Evolutionary conservation across 768 basidiomycete genomes (phyloP).

Genomic region (Phylloporus scabripes): DNA sequence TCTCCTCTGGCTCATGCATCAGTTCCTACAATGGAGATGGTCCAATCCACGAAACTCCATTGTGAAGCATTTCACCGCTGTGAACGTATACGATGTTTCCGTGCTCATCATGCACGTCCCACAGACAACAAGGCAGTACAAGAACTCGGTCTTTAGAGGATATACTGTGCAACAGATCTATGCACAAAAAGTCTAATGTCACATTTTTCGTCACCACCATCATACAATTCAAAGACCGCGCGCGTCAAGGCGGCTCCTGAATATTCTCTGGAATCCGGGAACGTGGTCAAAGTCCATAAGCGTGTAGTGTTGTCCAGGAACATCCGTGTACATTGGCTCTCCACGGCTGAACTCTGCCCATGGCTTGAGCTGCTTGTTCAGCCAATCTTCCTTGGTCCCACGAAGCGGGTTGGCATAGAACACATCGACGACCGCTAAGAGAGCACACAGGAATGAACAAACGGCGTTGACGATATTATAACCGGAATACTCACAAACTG

Average conservation of each 20-base stretch:
- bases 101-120: too few relatives aligned
- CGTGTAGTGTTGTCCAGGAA: conserved; percentile 15
- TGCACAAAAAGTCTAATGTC: too few relatives aligned
- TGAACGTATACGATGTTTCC: too few relatives aligned
- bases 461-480: not conserved
- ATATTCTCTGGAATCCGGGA: conserved; percentile 23
- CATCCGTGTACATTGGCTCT: conserved; percentile 12
- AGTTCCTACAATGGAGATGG: too few relatives aligned
- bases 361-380: conserved; percentile 18
- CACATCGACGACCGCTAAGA: conserved; percentile 12
- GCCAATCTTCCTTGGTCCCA: conserved; percentile 15
- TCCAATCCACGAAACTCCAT: too few relatives aligned
- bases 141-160: too few relatives aligned
- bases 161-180: too few relatives aligned
- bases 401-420: conserved; percentile 9
- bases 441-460: not conserved
- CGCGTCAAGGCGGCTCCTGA: conserved; percentile 16
- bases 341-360: conserved; percentile 16
- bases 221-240: conserved; percentile 14
- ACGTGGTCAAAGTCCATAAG: conserved; percentile 26
- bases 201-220: too few relatives aligned
- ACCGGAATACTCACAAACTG: conserved; percentile 15
- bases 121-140: too few relatives aligned
- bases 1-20: too few relatives aligned
- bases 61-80: too few relatives aligned